Conservation (phyloP, 2,329 filamentous ascomycete genomes). For the Diaporthe vaccinii region DNA sequence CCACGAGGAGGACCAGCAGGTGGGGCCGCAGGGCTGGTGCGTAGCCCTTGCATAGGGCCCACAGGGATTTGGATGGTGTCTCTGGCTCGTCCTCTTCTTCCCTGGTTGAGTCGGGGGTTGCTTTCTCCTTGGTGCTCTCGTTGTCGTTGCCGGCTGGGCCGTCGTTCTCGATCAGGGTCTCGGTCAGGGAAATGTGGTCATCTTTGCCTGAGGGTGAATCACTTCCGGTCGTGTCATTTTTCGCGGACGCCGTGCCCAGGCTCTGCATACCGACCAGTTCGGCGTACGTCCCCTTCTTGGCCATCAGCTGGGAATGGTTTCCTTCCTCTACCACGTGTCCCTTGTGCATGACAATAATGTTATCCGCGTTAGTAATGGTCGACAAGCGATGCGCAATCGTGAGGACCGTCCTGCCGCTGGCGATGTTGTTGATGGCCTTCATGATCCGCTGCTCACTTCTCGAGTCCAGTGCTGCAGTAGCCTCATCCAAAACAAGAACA, state of each 20-base stretch:
- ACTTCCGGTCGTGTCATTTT: not conserved
- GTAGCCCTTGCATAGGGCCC: conserved; percentile 33
- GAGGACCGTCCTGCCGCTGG: conserved; percentile 68
- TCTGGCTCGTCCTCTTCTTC: conserved; percentile 36
- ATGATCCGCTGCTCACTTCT: conserved; percentile 69
- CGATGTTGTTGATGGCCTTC: conserved; percentile 58
- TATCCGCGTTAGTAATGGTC: conserved; percentile 67
- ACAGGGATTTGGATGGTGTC: conserved; percentile 36
- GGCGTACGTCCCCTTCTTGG: conserved; percentile 70
- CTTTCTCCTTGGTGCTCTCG: not conserved
- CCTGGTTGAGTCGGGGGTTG: not conserved
- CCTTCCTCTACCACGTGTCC: conserved; percentile 48
- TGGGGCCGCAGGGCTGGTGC: conserved; percentile 36
- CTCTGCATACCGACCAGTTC: conserved; percentile 57
- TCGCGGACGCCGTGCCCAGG: not conserved
- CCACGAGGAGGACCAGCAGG: conserved; percentile 54
- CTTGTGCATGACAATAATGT: conserved; percentile 63
- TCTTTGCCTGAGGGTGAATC: not conserved
- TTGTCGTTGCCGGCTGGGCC: not conserved
- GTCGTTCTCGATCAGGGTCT: conserved; percentile 29
- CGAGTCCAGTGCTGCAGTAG: conserved; percentile 72
- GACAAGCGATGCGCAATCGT: conserved; percentile 61
- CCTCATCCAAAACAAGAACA: conserved; percentile 73
- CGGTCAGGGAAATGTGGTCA: conserved; percentile 18
- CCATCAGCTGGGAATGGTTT: conserved; percentile 60